Base-by-base conservation (phyloP, 768 basidiomycete genomes). In the Hortiboletus campestris region DNA sequence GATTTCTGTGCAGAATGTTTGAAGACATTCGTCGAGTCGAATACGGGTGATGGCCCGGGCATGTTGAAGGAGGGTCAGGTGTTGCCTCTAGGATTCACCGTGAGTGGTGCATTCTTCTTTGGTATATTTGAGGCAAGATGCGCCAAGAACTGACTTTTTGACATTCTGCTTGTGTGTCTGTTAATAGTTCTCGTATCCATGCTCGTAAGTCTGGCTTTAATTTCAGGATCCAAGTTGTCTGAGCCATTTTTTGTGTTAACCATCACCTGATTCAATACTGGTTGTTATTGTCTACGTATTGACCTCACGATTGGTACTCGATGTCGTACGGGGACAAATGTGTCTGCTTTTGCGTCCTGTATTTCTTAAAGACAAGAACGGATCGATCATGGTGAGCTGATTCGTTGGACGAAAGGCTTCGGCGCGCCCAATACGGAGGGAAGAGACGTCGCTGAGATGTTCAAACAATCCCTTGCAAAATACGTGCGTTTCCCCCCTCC, bases 371-470 rank as follows among this genome's bases (percentile, higher is more conserved):
- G 91, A n/a, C 97, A 98, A 80, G 82, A 87, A 38, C 81, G 83
- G 51, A 98, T 99, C 60, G 94, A 98, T 71, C 93, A 98, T 58
- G 96, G 94, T 22, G 82, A 84, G 57, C 86, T 98, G 36, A 94
- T 98, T 65, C 88, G 96, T 17, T 99, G 97, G 97, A 99, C 97
- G n/a, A 99, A 99, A 73, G 97, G 97, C 60, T 98, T 98, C 64
- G 94, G 94, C 32, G 90, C 90, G 0, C 70, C 82, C 6, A 93
- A 95, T 67, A 94, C 92, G 17, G 97, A 98, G 72, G 95, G 95
- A 17, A 77, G 82, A 51, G 92, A 99, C 64, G 94, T 96, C 13
- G 95, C 92, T 5, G 89, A 79, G 38, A 95, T 99, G 92, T 96
- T 99, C 77, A 83, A 84, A 46, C 73, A 84, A 53, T 88, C 91